phyloP scores from a whole-genome alignment of 768 basidiomycete genomes.

The Collybiopsis luxurians region DNA sequence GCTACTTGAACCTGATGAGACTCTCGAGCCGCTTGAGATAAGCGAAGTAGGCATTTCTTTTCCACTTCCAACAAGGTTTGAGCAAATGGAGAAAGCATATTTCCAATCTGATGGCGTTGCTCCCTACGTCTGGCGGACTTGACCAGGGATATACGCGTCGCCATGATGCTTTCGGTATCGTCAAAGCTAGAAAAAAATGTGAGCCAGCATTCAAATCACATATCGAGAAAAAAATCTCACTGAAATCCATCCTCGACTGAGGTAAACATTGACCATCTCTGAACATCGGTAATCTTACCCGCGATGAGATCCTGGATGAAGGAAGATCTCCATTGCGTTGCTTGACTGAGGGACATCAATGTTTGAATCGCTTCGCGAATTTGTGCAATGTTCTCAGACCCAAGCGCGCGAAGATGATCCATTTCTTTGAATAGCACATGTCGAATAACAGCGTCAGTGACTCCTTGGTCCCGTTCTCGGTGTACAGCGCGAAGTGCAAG shows the following conservation, averaged over 20 bases:
- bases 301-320: conserved; percentile 30
- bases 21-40: conserved; percentile 71
- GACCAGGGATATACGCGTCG: conserved; percentile 80
- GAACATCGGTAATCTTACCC: conserved; percentile 28
- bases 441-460: conserved; percentile 49
- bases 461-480: conserved; percentile 60
- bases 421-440: conserved; percentile 58
- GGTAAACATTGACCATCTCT: conserved; percentile 41
- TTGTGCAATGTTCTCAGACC: conserved; percentile 77
- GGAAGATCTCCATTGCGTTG: conserved; percentile 57
- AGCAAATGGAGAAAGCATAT: conserved; percentile 52
- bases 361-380: conserved; percentile 67
- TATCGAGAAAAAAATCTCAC: conserved; percentile 38
- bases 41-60: conserved; percentile 62
- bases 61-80: conserved; percentile 56
- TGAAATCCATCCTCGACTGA: conserved; percentile 58
- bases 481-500: conserved; percentile 78
- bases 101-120: conserved; percentile 75
- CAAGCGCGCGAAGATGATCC: conserved; percentile 57
- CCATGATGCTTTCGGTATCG: conserved; percentile 73
- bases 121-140: conserved; percentile 69
- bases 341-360: conserved; percentile 80
- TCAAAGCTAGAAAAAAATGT: conserved; percentile 51
- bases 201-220: conserved; percentile 8
- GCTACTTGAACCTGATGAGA: conserved; percentile 76